A percentile compares a stretch with the other conserved stretches of the same genome.
Conservation (phyloP, 2,329 filamentous ascomycete genomes). For the Coniochaeta ligniaria region DNA sequence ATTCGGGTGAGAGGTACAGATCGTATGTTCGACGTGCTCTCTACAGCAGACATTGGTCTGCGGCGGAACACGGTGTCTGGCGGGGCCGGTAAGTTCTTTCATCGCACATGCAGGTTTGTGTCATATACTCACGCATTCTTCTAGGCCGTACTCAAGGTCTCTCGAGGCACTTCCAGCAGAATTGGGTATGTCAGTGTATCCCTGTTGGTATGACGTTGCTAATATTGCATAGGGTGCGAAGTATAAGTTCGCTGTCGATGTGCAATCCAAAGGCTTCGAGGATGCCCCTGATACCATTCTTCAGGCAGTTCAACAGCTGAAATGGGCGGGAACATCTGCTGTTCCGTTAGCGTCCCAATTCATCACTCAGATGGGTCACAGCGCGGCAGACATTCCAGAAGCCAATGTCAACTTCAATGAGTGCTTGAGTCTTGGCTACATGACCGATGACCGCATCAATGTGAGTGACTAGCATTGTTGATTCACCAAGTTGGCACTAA, state of each 20-base stretch:
- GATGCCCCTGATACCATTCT: conserved; percentile 40
- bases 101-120: no score
- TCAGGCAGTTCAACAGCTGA: conserved; percentile 41
- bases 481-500: background rate
- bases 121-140: conserved; percentile 4
- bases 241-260: conserved; percentile 58
- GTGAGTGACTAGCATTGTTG: conserved; percentile 29
- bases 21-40: conserved; percentile 48
- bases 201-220: conserved; percentile 6
- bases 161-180: conserved; percentile 46
- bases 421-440: conserved; percentile 54
- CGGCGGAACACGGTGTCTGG: conserved; percentile 30
- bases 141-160: conserved; percentile 24
- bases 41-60: conserved; percentile 36
- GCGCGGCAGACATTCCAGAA: conserved; percentile 11
- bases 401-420: conserved; percentile 50
- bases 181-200: conserved; percentile 33
- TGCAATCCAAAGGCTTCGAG: conserved; percentile 40
- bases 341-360: conserved; percentile 20
- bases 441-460: conserved; percentile 50
- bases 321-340: conserved; percentile 43
- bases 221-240: conserved; percentile 44
- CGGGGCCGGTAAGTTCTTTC: conserved; percentile 21
- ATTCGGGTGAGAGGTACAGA: conserved; percentile 52
- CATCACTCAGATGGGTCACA: conserved; percentile 2